A percentile compares a stretch with the other conserved stretches of the same genome.
Conservation (phyloP, 139 green algal species). For the Limnomonas spitsbergensis region DNA sequence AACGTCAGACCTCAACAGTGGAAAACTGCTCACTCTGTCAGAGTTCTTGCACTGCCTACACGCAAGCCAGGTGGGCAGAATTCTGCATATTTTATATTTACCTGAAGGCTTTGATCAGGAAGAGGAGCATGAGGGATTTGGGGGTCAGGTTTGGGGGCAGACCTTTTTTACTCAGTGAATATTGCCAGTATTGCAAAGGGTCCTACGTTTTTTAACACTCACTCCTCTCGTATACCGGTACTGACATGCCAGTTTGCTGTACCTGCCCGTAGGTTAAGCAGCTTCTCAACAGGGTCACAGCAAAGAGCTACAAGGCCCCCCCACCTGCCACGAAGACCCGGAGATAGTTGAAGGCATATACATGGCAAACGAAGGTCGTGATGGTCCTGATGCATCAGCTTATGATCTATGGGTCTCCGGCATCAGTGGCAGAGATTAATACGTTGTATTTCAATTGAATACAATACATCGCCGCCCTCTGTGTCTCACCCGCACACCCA, state of each 20-base stretch:
- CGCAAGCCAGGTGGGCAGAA: constrained; percentile 54
- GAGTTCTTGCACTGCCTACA: constrained; percentile 86
- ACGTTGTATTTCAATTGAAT: no score
- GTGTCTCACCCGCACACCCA: no score
- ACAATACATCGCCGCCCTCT: no score
- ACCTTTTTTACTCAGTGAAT: background rate
- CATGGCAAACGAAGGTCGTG: no score
- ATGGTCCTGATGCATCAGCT: no score
- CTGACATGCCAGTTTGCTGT: no score
- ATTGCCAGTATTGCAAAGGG: background rate
- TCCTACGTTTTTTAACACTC: background rate
- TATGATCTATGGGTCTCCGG: no score
- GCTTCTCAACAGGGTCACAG: constrained; percentile 55
- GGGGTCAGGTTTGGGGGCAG: background rate
- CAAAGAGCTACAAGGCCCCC: constrained; percentile 69
- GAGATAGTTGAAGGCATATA: no score
- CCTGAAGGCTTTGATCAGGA: background rate
- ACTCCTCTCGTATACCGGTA: no score
- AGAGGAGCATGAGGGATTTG: background rate
- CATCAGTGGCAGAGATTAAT: no score
- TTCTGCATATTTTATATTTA: background rate
- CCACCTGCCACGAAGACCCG: constrained; percentile 34
- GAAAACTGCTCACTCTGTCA: constrained; percentile 81
- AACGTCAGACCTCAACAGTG: constrained; percentile 81
- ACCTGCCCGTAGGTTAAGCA: constrained; percentile 67